Evolutionary conservation across 2,329 filamentous ascomycete genomes (phyloP).

Genomic region (Aspergillus costaricaensis): DNA sequence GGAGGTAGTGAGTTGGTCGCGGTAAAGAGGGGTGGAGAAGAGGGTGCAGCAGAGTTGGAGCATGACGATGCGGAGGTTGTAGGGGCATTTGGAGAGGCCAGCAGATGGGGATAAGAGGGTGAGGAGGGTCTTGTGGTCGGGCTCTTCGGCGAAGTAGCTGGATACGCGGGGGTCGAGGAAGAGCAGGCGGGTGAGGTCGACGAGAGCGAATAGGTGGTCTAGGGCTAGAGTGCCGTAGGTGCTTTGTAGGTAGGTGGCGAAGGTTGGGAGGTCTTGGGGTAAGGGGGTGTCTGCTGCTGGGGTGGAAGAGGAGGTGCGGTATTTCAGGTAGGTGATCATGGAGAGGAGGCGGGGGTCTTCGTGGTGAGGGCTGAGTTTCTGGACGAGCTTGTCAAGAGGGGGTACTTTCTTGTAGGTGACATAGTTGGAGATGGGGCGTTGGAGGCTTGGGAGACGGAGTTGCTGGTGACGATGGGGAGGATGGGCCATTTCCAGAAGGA

Average conservation of each 20-base stretch:
- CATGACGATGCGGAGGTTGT: constrained; percentile 77
- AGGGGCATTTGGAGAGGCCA: constrained; percentile 63
- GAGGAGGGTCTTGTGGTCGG: constrained; percentile 62
- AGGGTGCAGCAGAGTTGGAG: constrained; percentile 83
- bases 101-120: constrained; percentile 56
- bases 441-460: constrained; percentile 70
- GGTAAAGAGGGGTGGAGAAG: constrained; percentile 74
- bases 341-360: constrained; percentile 61
- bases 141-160: constrained; percentile 74
- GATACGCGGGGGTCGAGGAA: constrained; percentile 77
- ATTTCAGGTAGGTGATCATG: constrained; percentile 71
- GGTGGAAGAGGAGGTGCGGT: constrained; percentile 43
- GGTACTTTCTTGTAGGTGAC: constrained; percentile 77
- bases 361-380: constrained; percentile 70
- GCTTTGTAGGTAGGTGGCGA: constrained; percentile 63
- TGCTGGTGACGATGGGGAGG: constrained; percentile 74
- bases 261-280: constrained; percentile 67
- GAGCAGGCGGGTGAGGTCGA: constrained; percentile 81
- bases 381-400: constrained; percentile 76
- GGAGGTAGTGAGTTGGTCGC: constrained; percentile 64
- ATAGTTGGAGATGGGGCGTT: constrained; percentile 64
- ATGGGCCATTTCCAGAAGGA: constrained; percentile 73
- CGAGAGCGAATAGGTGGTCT: constrained; percentile 72
- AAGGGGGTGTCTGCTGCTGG: constrained; percentile 68
- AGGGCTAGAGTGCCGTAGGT: constrained; percentile 59